These are phyloP conservation scores for Neurospora sublineolata DNA, from an alignment of 495 filamentous ascomycete genomes.

Conservation along the genomic window DNA sequence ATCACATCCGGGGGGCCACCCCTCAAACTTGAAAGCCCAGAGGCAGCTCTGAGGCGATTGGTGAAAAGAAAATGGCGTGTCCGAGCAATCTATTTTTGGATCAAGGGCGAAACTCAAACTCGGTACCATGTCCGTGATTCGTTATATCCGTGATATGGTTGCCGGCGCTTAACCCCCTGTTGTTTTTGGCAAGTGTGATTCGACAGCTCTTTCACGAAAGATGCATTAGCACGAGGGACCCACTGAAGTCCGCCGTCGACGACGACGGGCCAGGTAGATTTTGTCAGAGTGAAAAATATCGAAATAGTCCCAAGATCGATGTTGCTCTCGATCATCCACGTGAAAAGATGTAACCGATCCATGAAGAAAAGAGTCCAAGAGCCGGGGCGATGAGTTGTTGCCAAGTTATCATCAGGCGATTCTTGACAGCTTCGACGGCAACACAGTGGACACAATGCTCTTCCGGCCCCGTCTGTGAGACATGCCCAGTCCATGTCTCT, in stretches of 20 bases:
- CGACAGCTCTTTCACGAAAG: slow-evolving; percentile 9
- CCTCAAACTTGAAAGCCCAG: not conserved
- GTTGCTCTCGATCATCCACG: not conserved
- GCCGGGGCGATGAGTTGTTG: not conserved
- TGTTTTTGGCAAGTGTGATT: slow-evolving; percentile 16
- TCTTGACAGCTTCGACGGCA: not conserved
- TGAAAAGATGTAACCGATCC: not conserved
- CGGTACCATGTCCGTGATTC: slow-evolving; percentile 9
- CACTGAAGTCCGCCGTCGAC: not conserved
- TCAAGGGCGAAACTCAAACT: slow-evolving; percentile 9
- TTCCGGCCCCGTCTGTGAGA: not conserved
- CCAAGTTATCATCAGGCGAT: not conserved
- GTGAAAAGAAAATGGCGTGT: slow-evolving; percentile 6
- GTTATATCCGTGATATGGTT: slow-evolving; percentile 17
- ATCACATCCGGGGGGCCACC: not conserved
- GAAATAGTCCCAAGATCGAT: not conserved
- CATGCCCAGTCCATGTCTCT: not conserved
- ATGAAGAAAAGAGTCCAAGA: not conserved
- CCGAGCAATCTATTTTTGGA: slow-evolving; percentile 28
- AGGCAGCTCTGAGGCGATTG: not conserved
- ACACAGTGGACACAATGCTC: not conserved
- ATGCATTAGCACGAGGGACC: slow-evolving; percentile 8
- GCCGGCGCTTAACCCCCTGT: slow-evolving; percentile 26
- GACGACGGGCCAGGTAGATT: not conserved
- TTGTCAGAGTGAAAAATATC: not conserved